A percentile compares a stretch with the other conserved stretches of the same genome.
These are phyloP conservation scores for Cerrena zonata DNA, from an alignment of 1,284 basidiomycete species.

Conservation along the genomic window DNA sequence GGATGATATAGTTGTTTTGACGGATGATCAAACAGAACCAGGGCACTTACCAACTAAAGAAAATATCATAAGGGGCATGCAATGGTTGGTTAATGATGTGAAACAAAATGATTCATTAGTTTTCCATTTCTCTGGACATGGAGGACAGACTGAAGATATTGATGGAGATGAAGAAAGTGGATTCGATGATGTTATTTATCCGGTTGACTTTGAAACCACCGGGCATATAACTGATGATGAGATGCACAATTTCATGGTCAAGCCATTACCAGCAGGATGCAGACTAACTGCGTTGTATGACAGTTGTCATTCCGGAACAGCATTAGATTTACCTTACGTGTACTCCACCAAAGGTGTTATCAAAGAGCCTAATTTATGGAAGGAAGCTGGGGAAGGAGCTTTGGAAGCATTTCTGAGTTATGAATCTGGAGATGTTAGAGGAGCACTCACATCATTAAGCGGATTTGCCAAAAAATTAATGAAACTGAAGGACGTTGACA, in stretches of 20 bases:
- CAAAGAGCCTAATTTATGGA: background rate
- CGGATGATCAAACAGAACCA: constrained; percentile 62
- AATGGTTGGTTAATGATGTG: constrained; percentile 77
- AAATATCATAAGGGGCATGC: constrained; percentile 80
- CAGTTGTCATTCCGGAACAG: constrained; percentile 66
- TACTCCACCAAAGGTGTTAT: background rate
- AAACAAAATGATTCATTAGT: constrained; percentile 76
- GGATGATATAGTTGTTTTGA: constrained; percentile 74
- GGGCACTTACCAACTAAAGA: constrained; percentile 63
- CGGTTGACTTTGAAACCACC: constrained; percentile 64
- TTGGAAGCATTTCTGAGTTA: constrained; percentile 43
- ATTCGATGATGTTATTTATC: constrained; percentile 65
- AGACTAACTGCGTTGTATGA: constrained; percentile 69
- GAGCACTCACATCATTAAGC: constrained; percentile 32
- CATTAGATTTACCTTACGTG: constrained; percentile 50
- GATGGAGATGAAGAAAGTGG: constrained; percentile 67
- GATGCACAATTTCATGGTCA: constrained; percentile 36
- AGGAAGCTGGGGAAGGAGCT: constrained; percentile 37
- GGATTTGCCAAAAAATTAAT: constrained; percentile 34
- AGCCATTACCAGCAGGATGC: constrained; percentile 54
- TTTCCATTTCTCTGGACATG: constrained; percentile 86
- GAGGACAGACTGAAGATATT: constrained; percentile 68
- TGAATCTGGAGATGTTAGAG: background rate
- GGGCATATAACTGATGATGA: constrained; percentile 75
- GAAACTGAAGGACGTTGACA: constrained; percentile 48